Evolutionary conservation across 441 rosid species (phyloP), one percentile per base, ranked within the genome.

Genomic region (Pelargonium citronellum): DNA sequence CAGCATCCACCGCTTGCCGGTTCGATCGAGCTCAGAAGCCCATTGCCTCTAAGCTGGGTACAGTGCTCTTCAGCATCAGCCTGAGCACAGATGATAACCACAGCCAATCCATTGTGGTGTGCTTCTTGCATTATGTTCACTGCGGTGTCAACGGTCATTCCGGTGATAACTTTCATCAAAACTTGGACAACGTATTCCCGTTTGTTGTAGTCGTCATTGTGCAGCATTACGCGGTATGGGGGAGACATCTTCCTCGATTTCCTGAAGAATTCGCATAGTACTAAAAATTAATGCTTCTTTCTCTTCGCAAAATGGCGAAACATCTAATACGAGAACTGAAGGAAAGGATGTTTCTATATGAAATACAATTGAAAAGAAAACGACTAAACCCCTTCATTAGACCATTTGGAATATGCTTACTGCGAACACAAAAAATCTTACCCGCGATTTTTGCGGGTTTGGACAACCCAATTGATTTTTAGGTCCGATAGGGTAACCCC

Each of bases 51-150:
- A 49, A 94, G 83, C 76, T 89, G 96, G 91, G 87, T 90, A 87
- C 98, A 94, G 69, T 90, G 97, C 13, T 87, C 92, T 73, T 94
- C 98, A 0, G 97, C 98, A 70, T 94, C 95, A 0, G 90, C 93
- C 81, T 94, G 98, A 72, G 92, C 81, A 68, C 98, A 94, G 37
- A 91, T 87, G 41, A 94, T 91, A 57, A 94, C 97, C 70, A 91
- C 98, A 0, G 98, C 82, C 71, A 91, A 20, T 49, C 97, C 98
- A 68, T 91, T 94, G 82, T 81, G 53, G 75, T 94, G 97, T 34
- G 98, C 98, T 83, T 89, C 98, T 85, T 94, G 97, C 97, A 94
- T 94, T 69, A 94, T 88, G 67, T 94, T 94, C 20, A 89, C 92
- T 0, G 98, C 97, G 63, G 81, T 94, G 83, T 94, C 98, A 8